Conservation (phyloP, 306 rosid species). For the barrel medic (Medicago truncatula) region DNA sequence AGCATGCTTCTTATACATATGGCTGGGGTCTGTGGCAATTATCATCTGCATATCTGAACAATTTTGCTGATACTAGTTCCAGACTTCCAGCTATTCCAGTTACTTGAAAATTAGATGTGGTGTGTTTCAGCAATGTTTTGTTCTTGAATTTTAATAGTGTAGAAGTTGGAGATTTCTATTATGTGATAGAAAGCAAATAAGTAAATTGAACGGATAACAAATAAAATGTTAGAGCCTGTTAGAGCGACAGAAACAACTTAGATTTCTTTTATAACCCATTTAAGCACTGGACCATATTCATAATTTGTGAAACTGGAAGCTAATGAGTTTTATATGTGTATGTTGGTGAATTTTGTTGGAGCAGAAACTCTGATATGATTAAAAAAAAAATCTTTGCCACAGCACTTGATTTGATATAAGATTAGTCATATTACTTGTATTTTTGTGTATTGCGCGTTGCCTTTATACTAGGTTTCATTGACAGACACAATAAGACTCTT, state of each 20-base stretch:
- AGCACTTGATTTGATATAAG: constrained; percentile 4
- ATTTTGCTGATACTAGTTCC: constrained; percentile 16
- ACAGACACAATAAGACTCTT: constrained; percentile 5
- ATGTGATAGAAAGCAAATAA: not conserved
- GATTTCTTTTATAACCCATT: not conserved
- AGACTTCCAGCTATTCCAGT: constrained; percentile 12
- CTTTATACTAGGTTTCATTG: not conserved
- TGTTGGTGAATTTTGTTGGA: constrained; percentile 24
- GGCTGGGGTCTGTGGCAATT: not conserved
- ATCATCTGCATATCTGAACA: constrained; percentile 26
- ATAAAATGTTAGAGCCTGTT: not conserved
- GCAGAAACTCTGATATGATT: constrained; percentile 1
- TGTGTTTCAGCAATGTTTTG: constrained; percentile 3
- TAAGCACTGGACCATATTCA: not conserved
- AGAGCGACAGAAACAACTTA: not conserved
- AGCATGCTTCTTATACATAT: constrained; percentile 2
- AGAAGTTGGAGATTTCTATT: not conserved
- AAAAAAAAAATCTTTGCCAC: constrained; percentile 5
- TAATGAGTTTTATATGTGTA: not conserved
- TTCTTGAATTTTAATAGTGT: not conserved
- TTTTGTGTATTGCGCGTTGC: not conserved
- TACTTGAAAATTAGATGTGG: constrained; percentile 22
- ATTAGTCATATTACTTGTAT: constrained; percentile 1
- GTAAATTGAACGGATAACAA: not conserved
- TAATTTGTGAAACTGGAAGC: constrained; percentile 7